These are phyloP conservation scores for Pythium guiyangense DNA, from an alignment of 352 stramenopile species.

Conservation along the genomic window DNA sequence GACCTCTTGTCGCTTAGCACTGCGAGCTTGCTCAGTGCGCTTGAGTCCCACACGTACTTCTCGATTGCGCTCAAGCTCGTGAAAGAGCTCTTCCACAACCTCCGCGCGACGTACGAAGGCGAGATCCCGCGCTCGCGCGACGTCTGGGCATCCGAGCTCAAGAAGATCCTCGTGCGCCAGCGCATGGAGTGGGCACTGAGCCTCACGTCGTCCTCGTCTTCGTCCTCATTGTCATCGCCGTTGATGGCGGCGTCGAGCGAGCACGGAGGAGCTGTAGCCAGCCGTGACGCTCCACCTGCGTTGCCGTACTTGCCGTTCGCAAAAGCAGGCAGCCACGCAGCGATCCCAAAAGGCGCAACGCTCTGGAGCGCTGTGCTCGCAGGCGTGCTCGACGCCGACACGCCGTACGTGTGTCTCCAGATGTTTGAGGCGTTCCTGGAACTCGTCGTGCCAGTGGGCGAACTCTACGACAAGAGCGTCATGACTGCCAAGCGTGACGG, in stretches of 20 bases:
- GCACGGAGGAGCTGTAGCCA: background rate
- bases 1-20: constrained; percentile 16
- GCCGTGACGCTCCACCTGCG: background rate
- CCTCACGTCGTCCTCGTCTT: background rate
- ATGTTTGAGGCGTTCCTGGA: constrained; percentile 40
- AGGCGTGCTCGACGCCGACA: constrained; percentile 17
- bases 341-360: constrained; percentile 7
- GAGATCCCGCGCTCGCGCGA: constrained; percentile 10
- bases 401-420: constrained; percentile 27
- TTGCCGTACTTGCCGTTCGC: constrained; percentile 5
- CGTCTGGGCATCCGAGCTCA: constrained; percentile 13
- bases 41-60: constrained; percentile 18
- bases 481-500: background rate
- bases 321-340: background rate
- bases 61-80: constrained; percentile 16
- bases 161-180: constrained; percentile 13
- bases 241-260: background rate
- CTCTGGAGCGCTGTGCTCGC: constrained; percentile 20
- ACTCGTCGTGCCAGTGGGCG: constrained; percentile 24
- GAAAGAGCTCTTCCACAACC: constrained; percentile 9
- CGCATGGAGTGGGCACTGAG: constrained; percentile 17
- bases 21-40: constrained; percentile 7
- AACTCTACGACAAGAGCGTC: constrained; percentile 11
- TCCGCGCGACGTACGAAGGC: constrained; percentile 5
- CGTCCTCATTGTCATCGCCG: background rate